Evolutionary conservation across 768 basidiomycete genomes (phyloP), one percentile per base, ranked within the genome.

Genomic region (Pisolithus tinctorius): DNA sequence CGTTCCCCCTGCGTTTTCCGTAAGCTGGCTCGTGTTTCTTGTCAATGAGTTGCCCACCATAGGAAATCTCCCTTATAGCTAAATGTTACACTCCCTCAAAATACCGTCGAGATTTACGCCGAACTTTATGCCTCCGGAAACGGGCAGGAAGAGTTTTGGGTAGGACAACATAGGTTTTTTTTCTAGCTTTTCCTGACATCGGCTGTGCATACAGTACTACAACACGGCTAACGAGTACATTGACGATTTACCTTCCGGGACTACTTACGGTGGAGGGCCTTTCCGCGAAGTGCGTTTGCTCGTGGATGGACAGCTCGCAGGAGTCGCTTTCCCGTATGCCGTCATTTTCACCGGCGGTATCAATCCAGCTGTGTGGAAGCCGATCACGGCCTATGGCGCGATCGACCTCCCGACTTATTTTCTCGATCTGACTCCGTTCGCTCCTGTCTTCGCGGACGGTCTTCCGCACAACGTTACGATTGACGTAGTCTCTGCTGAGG

Each of bases 331-430:
- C 69, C 83, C 83, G 27, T 83, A 78, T 31, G 71, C 71, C 0
- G 72, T 76, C 16, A 79, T 88, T 40, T 90, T 88, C 60, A 89
- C 86, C 0, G 88, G 88, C 13, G 86, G 86, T 0, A 78, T 88
- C 53, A 73, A 79, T 11, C 88, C 86, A 1, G 59, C 78, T 1
- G 74, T 81, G 29, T 89, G 88, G 87, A 76, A 81, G 83, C 87
- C 87, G 1, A 87, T 89, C 63, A 76, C 84, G 1, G 79, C 87
- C 1, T 89, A 88, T 53, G 84, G 86, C 9, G 85, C 86, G 3
- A 68, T 88, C 25, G 86, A 89, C 58, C 73, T 87, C 11, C 88
- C 88, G 1, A 86, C 83, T 1, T 90, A 89, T 64, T 82, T 82
- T 63, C 56, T 90, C 17, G 88, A 90, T 64, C 65, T 88, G 48